Percentiles rank a stretch among this genome's conserved stretches.
These are phyloP conservation scores for Trichothecium sympodiale DNA, from an alignment of 2,329 filamentous ascomycete genomes.

Conservation along the genomic window DNA sequence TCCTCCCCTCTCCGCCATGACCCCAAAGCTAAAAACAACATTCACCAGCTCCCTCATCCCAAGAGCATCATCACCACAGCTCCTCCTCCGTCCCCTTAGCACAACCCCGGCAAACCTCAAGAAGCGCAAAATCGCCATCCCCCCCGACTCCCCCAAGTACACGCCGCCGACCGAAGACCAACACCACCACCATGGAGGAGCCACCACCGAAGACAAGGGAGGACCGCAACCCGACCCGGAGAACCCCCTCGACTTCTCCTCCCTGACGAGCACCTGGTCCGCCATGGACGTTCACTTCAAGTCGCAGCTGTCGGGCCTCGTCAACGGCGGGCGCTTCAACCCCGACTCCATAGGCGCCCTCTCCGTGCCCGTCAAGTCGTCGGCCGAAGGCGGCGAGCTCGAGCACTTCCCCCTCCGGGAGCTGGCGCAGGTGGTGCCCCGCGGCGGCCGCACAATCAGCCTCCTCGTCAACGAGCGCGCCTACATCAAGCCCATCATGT, in stretches of 20 bases:
- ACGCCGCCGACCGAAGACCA: conserved; percentile 9
- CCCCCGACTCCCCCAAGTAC: conserved; percentile 17
- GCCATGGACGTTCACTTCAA: conserved; percentile 30
- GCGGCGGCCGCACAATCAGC: conserved; percentile 26
- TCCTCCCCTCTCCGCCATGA: too few species aligned
- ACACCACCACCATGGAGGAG: neutral
- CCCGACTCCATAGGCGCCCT: conserved; percentile 35
- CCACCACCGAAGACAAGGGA: conserved; percentile 10
- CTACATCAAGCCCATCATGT: conserved; percentile 44
- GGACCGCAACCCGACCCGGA: conserved; percentile 21
- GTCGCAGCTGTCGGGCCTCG: conserved; percentile 27
- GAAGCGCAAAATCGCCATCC: conserved; percentile 25
- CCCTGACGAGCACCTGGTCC: conserved; percentile 32
- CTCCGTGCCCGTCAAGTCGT: conserved; percentile 23
- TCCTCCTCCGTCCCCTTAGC: conserved; percentile 16
- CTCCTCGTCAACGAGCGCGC: conserved; percentile 29
- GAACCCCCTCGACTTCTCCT: conserved; percentile 37
- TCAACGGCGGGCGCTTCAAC: conserved; percentile 40
- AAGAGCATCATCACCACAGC: conserved; percentile 1
- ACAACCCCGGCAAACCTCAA: conserved; percentile 18
- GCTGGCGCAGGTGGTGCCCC: conserved; percentile 42
- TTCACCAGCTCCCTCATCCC: conserved; percentile 4
- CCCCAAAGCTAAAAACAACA: conserved; percentile 4
- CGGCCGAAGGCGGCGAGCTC: conserved; percentile 10
- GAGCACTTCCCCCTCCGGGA: conserved; percentile 38